Percentiles rank a stretch among this genome's conserved stretches.
phyloP scores from a whole-genome alignment of 2,329 filamentous ascomycete genomes.

The Diaporthe sp. region DNA sequence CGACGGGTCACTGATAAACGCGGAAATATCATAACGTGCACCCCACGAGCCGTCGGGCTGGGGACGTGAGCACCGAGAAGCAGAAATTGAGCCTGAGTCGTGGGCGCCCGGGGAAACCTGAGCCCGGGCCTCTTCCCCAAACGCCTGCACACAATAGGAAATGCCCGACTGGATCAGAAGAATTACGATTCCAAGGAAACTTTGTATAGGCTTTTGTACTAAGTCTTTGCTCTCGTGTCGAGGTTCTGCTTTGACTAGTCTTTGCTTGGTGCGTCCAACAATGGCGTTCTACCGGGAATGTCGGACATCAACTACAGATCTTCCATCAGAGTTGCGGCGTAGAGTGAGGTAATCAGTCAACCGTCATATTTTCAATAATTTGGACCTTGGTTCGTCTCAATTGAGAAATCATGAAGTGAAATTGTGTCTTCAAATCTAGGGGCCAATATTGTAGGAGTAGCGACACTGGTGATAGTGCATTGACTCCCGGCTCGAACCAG shows the following conservation, averaged over 20 bases:
- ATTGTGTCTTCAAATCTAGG: neutral
- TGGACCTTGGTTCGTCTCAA: neutral
- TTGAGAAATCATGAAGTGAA: neutral
- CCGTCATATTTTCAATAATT: neutral
- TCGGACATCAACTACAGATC: neutral
- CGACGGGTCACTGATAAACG: neutral
- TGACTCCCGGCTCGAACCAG: too few relatives aligned
- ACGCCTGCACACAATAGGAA: too few relatives aligned
- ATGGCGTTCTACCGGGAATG: neutral
- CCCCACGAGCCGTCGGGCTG: neutral
- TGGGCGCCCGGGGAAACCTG: neutral
- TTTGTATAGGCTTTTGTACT: neutral
- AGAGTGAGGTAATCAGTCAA: neutral
- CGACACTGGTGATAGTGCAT: too few relatives aligned
- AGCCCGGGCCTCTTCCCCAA: neutral
- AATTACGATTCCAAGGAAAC: neutral
- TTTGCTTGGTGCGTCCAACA: neutral
- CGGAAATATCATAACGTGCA: neutral
- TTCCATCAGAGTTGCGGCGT: neutral
- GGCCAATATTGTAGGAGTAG: neutral
- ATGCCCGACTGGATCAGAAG: neutral
- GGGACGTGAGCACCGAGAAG: neutral
- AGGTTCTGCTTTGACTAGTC: neutral
- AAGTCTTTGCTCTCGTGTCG: neutral
- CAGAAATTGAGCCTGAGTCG: neutral